A percentile compares a stretch with the other conserved stretches of the same genome.
These are phyloP conservation scores for Lasiosphaeria hispida DNA, from an alignment of 495 filamentous ascomycete species.

Conservation along the genomic window DNA sequence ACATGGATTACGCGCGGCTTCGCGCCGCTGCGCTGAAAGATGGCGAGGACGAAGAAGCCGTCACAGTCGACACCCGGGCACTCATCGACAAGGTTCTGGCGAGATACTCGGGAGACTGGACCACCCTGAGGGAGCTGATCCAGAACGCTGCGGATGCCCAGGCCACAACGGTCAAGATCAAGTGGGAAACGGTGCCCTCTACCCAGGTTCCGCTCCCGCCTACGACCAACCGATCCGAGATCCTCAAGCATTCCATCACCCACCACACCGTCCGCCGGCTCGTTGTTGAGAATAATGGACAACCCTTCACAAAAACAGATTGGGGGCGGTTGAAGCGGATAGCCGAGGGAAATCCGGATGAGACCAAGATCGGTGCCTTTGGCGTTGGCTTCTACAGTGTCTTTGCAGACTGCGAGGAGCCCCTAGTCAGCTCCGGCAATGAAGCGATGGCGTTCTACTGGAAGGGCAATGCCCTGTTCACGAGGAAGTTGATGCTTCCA, in stretches of 20 bases:
- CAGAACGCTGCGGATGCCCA: constrained; percentile 97
- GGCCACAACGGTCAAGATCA: constrained; percentile 83
- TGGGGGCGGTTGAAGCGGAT: constrained; percentile 94
- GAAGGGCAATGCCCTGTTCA: constrained; percentile 94
- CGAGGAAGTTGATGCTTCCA: constrained; percentile 70
- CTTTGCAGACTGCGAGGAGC: constrained; percentile 96
- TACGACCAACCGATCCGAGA: constrained; percentile 61
- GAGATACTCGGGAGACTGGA: constrained; percentile 92
- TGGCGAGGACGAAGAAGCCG: constrained; percentile 90
- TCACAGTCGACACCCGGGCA: constrained; percentile 95
- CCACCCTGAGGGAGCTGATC: constrained; percentile 82
- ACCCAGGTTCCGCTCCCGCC: constrained; percentile 68
- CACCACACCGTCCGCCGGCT: constrained; percentile 82
- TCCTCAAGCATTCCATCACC: constrained; percentile 76
- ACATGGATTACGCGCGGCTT: constrained; percentile 76
- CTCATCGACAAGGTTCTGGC: constrained; percentile 97
- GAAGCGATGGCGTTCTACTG: constrained; percentile 98
- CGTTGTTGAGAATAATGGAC: constrained; percentile 85
- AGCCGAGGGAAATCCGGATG: constrained; percentile 96
- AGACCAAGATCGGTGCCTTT: constrained; percentile 98
- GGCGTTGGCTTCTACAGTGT: constrained; percentile 99
- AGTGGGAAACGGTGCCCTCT: constrained; percentile 84
- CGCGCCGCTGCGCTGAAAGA: constrained; percentile 82
- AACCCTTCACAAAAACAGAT: constrained; percentile 79
- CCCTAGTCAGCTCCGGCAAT: constrained; percentile 86